A percentile compares a stretch with the other conserved stretches of the same genome.
These are phyloP conservation scores for Planoprotostelium fungivorum DNA, from an alignment of 78 protist species.

Conservation along the genomic window DNA sequence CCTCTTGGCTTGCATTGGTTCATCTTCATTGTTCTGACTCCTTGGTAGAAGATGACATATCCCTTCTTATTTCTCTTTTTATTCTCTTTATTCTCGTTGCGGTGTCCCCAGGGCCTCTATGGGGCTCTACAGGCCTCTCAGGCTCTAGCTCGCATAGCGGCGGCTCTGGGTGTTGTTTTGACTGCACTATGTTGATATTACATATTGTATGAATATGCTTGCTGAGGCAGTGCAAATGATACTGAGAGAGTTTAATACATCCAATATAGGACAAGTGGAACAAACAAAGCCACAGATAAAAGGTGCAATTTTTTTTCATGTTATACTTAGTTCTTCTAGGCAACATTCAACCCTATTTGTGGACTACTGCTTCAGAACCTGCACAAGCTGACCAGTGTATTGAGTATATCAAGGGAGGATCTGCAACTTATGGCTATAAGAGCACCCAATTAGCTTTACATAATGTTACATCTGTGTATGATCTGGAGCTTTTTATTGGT, in stretches of 20 bases:
- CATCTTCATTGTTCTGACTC: too few species aligned
- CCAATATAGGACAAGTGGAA: not conserved
- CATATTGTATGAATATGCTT: not conserved
- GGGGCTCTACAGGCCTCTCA: too few species aligned
- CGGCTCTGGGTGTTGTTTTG: too few species aligned
- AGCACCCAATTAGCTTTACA: not conserved
- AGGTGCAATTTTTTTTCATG: not conserved
- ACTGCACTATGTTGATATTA: too few species aligned
- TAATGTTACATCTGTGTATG: not conserved
- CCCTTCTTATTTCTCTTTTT: too few species aligned
- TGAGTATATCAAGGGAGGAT: not conserved
- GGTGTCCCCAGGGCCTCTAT: too few species aligned
- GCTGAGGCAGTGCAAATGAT: not conserved
- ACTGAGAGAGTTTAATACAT: not conserved
- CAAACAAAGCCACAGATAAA: not conserved
- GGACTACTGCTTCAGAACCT: not conserved
- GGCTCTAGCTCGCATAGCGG: too few species aligned
- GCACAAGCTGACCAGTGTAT: slow-evolving; percentile 1
- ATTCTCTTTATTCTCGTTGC: too few species aligned
- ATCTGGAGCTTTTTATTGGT: too few species aligned
- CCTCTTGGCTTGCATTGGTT: too few species aligned
- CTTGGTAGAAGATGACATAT: too few species aligned
- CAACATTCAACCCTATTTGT: not conserved
- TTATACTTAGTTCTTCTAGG: not conserved
- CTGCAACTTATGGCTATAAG: not conserved